phyloP scores from a whole-genome alignment of 208 protist genomes.

The Angomonas ambiguus region DNA sequence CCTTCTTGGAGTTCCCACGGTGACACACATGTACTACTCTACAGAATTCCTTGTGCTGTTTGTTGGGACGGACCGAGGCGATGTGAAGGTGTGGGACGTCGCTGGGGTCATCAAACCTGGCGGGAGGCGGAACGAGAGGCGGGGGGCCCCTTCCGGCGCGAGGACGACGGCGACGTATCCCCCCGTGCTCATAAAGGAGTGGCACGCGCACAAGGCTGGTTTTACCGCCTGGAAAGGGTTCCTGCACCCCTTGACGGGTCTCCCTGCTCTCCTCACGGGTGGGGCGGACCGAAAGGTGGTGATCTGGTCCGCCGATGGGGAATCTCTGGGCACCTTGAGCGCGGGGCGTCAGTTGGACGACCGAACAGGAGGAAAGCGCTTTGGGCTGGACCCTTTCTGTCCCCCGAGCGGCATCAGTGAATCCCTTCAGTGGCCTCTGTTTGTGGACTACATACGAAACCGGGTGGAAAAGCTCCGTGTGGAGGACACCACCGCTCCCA shows the following conservation, averaged over 20 bases:
- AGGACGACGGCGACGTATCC: not conserved
- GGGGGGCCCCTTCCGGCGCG: not conserved
- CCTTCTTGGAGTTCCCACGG: not conserved
- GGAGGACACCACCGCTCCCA: not conserved
- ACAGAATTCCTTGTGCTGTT: constrained; percentile 16
- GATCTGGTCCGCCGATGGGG: constrained; percentile 45
- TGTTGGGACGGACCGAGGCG: constrained; percentile 26
- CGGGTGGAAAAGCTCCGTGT: not conserved
- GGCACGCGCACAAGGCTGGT: constrained; percentile 22
- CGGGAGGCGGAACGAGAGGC: not conserved
- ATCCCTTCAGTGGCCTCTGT: constrained; percentile 18
- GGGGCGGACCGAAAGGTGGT: constrained; percentile 21
- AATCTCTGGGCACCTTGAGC: constrained; percentile 34
- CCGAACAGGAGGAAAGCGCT: constrained; percentile 24
- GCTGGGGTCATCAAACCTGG: constrained; percentile 7
- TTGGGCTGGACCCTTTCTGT: constrained; percentile 22
- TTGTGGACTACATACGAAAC: constrained; percentile 20
- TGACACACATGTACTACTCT: constrained; percentile 31
- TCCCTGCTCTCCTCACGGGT: constrained; percentile 33
- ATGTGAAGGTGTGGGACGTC: constrained; percentile 36
- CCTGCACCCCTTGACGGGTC: constrained; percentile 15
- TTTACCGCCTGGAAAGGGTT: constrained; percentile 27
- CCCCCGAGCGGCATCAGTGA: not conserved
- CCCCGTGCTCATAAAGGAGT: constrained; percentile 28
- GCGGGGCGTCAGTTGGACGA: constrained; percentile 40